Percentiles rank a stretch among this genome's conserved stretches.
Conservation (phyloP, 352 stramenopile species). For the Aphanomyces cochlioides region DNA sequence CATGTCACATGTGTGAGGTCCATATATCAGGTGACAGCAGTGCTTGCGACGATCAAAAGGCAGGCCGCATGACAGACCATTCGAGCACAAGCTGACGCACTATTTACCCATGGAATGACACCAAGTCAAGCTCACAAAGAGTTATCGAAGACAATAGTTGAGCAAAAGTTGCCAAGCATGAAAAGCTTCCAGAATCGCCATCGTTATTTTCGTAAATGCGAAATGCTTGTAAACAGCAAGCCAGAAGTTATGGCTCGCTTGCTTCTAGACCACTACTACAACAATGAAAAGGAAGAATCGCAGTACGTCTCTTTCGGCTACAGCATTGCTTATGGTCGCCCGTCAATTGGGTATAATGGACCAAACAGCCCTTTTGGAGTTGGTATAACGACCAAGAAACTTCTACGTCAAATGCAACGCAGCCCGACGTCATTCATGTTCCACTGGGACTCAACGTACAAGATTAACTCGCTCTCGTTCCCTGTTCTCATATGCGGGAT, state of each 20-base stretch:
- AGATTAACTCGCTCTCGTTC: not conserved
- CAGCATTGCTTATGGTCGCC: not conserved
- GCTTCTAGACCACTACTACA: not conserved
- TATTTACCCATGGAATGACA: not conserved
- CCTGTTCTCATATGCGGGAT: not conserved
- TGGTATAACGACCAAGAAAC: not conserved
- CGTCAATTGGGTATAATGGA: not conserved
- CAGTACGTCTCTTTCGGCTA: not conserved
- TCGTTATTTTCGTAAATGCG: not conserved
- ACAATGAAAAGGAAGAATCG: not conserved
- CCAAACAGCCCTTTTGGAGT: not conserved
- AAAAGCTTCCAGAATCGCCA: not conserved
- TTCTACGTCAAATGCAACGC: conserved; percentile 1
- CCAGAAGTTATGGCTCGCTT: not conserved
- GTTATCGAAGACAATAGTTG: not conserved
- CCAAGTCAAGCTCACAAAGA: not conserved
- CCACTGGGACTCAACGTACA: conserved; percentile 1
- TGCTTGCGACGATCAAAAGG: not conserved
- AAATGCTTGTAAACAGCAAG: not conserved
- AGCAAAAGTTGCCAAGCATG: not conserved
- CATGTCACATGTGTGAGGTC: not conserved
- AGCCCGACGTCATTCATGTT: not conserved
- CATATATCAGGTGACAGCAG: not conserved
- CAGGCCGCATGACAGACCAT: not conserved
- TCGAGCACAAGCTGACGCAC: not conserved